These are phyloP conservation scores for Exserohilum turcica DNA, from an alignment of 2,329 filamentous ascomycete genomes.

Conservation along the genomic window DNA sequence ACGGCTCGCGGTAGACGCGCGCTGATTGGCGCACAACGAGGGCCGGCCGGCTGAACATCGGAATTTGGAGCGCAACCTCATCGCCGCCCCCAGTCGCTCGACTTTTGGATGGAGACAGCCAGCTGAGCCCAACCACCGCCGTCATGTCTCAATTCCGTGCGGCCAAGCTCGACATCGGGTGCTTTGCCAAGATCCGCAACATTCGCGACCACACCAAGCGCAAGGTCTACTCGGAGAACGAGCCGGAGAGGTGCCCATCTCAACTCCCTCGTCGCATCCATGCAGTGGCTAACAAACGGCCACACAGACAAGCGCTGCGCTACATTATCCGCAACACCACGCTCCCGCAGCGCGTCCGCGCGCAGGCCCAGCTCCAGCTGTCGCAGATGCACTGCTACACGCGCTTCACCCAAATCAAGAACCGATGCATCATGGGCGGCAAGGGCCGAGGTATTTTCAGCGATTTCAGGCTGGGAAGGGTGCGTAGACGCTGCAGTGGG, in stretches of 20 bases:
- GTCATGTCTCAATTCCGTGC: slow-evolving; percentile 75
- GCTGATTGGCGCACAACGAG: slow-evolving; percentile 16
- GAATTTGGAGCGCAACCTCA: slow-evolving; percentile 13
- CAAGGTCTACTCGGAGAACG: slow-evolving; percentile 83
- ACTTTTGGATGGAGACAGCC: slow-evolving; percentile 1
- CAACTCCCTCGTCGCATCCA: slow-evolving; percentile 7
- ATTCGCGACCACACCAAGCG: slow-evolving; percentile 97
- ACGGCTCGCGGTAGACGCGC: slow-evolving; percentile 3
- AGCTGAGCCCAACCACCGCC: slow-evolving; percentile 22
- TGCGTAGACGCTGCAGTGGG: slow-evolving; percentile 54
- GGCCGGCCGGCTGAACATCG: slow-evolving; percentile 17
- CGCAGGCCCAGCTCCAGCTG: slow-evolving; percentile 90
- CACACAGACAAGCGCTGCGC: slow-evolving; percentile 71
- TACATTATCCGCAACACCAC: slow-evolving; percentile 94
- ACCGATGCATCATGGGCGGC: slow-evolving; percentile 91
- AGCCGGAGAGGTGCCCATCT: slow-evolving; percentile 77
- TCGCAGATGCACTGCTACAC: slow-evolving; percentile 97
- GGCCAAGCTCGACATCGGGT: slow-evolving; percentile 87
- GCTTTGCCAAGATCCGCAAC: slow-evolving; percentile 82
- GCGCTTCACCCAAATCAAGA: slow-evolving; percentile 88
- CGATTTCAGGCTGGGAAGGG: slow-evolving; percentile 89
- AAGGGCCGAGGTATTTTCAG: slow-evolving; percentile 87
- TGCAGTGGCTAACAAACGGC: slow-evolving; percentile 2
- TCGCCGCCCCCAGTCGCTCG: slow-evolving; percentile 6
- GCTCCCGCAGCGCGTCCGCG: slow-evolving; percentile 78